Evolutionary conservation across 257 asterid genomes (phyloP), one percentile per base, ranked within the genome.

Genomic region (Ballota nigra): DNA sequence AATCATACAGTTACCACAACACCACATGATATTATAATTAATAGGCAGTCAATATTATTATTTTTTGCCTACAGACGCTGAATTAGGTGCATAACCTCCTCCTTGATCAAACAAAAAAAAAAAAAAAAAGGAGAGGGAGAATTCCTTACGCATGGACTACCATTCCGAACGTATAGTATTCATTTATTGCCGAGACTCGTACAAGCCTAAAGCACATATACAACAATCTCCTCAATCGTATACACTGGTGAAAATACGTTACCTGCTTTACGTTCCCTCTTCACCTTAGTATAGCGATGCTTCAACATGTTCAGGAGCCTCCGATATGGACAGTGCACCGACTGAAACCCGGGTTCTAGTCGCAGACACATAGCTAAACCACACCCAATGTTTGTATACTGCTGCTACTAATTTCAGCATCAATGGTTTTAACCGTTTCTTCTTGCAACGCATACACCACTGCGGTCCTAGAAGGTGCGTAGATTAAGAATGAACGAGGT

Each of bases 381-480:
- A 4, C 1, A 41, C 11, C 45, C 24, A 31, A 53, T 8, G 60
- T 19, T 19, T 19, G 1, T 20, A 9, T 53, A 3, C 57, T 51
- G 63, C 38, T 10, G 64, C 38, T 11, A 40, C 11, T 71, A 68
- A 40, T 62, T 47, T 66, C 72, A 73, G 62, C 55, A n/a, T 61
- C 82, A 52, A 78, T 33, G 1, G 80, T 58, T 43, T 62, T 66
- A 20, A 40, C 70, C 63, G 61, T 68, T 47, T 86, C 86, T 66
- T 82, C 83, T 58, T 71, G 76, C 64, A 79, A 85, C 22, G 92
- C 96, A 71, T 89, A 94, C 34, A 91, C 97, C 52, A 84, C 96
- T 45, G 92, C 99, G 4, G 99, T 91, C 71, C 98, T 90, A 60
- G 88, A 83, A 55, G 98, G 99, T 61, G 98, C 89, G 29, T 94